Evolutionary conservation across 176 grass and related monocot genomes (phyloP).

Genomic region (Melocanna baccifera): DNA sequence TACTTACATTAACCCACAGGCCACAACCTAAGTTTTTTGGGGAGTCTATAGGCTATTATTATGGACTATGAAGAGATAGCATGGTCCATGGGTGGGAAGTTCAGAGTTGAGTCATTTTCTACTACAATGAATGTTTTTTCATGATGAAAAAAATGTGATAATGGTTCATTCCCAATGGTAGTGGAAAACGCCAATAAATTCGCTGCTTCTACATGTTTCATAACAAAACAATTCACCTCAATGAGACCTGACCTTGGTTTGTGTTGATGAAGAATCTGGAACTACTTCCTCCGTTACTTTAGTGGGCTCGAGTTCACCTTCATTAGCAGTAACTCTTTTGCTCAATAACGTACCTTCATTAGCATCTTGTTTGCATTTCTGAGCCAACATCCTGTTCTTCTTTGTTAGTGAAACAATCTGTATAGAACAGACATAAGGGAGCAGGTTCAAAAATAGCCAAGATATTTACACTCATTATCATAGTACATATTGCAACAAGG

Average conservation of each 20-base stretch:
- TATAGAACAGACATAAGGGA: not conserved
- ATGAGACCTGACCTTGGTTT: conserved; percentile 33
- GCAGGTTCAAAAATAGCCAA: not conserved
- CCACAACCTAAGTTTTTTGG: not conserved
- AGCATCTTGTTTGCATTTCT: conserved; percentile 55
- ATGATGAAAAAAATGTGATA: not conserved
- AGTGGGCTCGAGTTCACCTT: conserved; percentile 26
- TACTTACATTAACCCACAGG: not conserved
- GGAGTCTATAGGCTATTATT: not conserved
- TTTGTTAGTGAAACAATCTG: conserved; percentile 61
- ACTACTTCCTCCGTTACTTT: conserved; percentile 17
- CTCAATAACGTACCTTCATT: conserved; percentile 5
- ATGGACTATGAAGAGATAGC: not conserved
- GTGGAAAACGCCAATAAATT: not conserved
- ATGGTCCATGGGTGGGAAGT: not conserved
- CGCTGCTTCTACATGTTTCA: not conserved
- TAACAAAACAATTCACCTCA: not conserved
- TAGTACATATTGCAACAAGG: not conserved
- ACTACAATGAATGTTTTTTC: not conserved
- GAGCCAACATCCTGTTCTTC: conserved; percentile 65
- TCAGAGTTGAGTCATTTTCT: not conserved
- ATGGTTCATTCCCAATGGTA: not conserved
- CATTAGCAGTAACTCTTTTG: conserved; percentile 26
- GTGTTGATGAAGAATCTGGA: conserved; percentile 25
- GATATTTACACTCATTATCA: not conserved